phyloP scores from a whole-genome alignment of 2,329 filamentous ascomycete genomes.

The Aspergillus latus region DNA sequence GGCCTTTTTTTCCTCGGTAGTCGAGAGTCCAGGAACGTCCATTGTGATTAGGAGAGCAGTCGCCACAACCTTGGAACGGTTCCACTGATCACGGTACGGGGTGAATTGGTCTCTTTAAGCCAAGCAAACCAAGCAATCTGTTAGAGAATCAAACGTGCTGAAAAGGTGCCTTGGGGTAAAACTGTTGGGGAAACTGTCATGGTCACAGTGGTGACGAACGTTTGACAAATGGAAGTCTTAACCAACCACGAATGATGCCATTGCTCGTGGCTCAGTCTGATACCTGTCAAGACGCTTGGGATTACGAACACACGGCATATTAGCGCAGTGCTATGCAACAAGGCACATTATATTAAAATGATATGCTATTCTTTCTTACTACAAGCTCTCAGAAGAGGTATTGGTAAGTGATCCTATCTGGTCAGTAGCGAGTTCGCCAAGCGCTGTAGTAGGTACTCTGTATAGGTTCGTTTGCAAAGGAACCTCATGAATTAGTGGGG shows the following conservation, averaged over 20 bases:
- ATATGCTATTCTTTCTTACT: no score
- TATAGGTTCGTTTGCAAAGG: no score
- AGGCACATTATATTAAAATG: no score
- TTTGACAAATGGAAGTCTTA: no score
- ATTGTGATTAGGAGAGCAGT: conserved; percentile 9
- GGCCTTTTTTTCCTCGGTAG: not conserved
- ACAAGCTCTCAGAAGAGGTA: no score
- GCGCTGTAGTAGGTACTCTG: no score
- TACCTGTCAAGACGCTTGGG: not conserved
- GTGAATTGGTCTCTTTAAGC: not conserved
- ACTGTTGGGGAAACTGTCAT: not conserved
- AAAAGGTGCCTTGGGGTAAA: not conserved
- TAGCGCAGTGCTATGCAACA: no score
- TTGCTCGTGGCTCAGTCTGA: not conserved
- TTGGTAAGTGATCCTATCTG: no score
- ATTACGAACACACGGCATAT: not conserved
- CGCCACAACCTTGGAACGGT: conserved; percentile 7
- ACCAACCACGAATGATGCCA: not conserved
- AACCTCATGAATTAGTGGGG: no score
- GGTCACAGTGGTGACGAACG: no score
- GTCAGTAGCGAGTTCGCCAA: no score
- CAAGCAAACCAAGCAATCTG: not conserved
- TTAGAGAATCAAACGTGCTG: not conserved
- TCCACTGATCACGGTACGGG: conserved; percentile 2
- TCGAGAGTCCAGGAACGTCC: not conserved